Base-by-base conservation (phyloP, 768 basidiomycete genomes). In the Tulasnella sp. region DNA sequence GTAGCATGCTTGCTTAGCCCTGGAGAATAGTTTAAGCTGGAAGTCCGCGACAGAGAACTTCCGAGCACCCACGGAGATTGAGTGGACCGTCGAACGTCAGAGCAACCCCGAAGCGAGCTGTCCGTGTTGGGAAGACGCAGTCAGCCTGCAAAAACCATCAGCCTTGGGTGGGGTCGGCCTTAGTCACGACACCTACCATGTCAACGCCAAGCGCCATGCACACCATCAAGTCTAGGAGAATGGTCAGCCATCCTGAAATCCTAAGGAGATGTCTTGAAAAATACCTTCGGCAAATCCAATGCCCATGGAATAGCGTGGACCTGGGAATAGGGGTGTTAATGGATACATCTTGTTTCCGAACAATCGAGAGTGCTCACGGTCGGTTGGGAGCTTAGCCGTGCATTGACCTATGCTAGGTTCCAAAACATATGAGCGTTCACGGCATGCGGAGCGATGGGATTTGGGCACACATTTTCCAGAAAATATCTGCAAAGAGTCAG, bases 191-290 rank as follows among this genome's bases (percentile, higher is more conserved):
- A 81, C 87, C 42, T 82, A 94, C 95, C 95, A 97, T 97, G 84
- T 97, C 96, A 42, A 97, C 90, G 20, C 96, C 96, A n/a, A 97
- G 88, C 6, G 96, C 96, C 31, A 96, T 92, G 83, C 96, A 96
- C 20, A 97, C 95, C 58, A 97, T 87, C 20, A 97, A 88, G 87
- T 97, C 96, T 94, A 81, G 77, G 46, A 8, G 79, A 72, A 28
- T 0, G 48, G n/a, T 48, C 31, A 64, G 41, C 6, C n/a, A 16
- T 79, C 41, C 80, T 60, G 9, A 22, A 72, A 75, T 28, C 7
- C 44, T 48, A 72, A 11, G 34, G 31, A 28, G 73, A 58, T n/a
- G 37, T 40, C 28, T 82, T 50, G 81, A 20, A 73, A 54, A 9
- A 50, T 31, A 94, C 94, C 94, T 90, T 97, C 96, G 41, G 95